Conservation (phyloP, 495 filamentous ascomycete species). For the Penicillium canescens region DNA sequence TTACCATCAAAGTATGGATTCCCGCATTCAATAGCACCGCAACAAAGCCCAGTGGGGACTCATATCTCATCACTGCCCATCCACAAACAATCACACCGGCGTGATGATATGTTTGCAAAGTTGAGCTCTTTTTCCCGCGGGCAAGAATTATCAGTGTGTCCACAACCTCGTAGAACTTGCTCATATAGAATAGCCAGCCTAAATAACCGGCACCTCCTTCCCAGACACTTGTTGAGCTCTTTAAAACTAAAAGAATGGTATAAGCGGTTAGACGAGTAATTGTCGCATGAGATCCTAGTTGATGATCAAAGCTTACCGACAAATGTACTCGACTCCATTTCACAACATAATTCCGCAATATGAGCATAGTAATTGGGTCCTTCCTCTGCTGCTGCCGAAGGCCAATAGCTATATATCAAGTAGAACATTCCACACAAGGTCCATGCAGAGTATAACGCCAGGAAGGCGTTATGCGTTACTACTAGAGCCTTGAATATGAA, state of each 20-base stretch:
- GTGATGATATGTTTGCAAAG: constrained; percentile 86
- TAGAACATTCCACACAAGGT: constrained; percentile 4
- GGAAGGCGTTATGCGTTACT: constrained; percentile 8
- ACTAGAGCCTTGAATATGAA: constrained; percentile 7
- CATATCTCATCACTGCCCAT: constrained; percentile 11
- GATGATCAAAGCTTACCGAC: constrained; percentile 2
- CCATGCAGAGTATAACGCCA: constrained; percentile 18
- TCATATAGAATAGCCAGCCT: constrained; percentile 87
- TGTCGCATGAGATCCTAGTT: neutral
- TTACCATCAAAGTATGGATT: constrained; percentile 83
- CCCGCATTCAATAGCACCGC: constrained; percentile 76
- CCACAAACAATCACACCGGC: constrained; percentile 79
- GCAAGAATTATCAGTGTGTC: constrained; percentile 83
- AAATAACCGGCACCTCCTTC: constrained; percentile 13
- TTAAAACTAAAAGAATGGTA: neutral
- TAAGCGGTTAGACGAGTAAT: neutral
- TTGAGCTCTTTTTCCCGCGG: constrained; percentile 79
- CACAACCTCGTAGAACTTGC: constrained; percentile 90
- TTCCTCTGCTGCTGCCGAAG: neutral
- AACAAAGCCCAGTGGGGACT: constrained; percentile 53
- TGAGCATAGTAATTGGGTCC: constrained; percentile 2
- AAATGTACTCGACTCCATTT: constrained; percentile 7
- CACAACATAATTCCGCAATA: constrained; percentile 16
- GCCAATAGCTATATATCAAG: neutral
- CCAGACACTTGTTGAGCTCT: neutral